phyloP scores from a whole-genome alignment of 1,284 basidiomycete species.

The Sanghuangporus baumii region DNA sequence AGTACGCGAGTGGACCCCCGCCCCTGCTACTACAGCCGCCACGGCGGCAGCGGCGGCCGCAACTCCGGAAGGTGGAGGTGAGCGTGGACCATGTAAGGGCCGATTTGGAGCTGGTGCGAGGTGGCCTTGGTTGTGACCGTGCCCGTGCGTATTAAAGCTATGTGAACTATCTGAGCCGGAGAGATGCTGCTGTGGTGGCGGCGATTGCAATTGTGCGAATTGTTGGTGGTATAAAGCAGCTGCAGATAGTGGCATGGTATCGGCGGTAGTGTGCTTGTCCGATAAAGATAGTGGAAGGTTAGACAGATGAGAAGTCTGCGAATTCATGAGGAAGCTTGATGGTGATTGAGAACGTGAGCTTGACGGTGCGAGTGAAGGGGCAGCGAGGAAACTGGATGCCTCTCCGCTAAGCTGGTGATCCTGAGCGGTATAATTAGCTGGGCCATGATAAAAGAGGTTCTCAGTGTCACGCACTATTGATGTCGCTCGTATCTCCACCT shows the following conservation, averaged over 20 bases:
- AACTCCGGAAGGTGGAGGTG: constrained; percentile 37
- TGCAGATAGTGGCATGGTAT: background rate
- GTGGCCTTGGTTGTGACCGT: constrained; percentile 26
- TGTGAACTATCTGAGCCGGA: constrained; percentile 19
- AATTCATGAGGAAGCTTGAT: background rate
- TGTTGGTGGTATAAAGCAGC: background rate
- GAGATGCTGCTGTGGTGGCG: constrained; percentile 5
- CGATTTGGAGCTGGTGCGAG: constrained; percentile 56
- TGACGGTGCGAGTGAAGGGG: constrained; percentile 18
- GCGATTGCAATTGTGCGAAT: constrained; percentile 16
- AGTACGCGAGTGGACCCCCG: constrained; percentile 16
- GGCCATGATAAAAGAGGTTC: background rate
- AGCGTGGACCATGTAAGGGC: constrained; percentile 63
- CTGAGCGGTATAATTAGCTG: background rate
- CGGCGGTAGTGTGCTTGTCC: background rate
- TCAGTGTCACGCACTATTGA: constrained; percentile 33
- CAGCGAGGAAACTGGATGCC: constrained; percentile 2
- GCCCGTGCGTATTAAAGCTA: constrained; percentile 14
- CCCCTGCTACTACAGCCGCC: constrained; percentile 26
- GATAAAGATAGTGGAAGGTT: background rate
- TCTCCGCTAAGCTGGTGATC: background rate
- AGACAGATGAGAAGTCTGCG: background rate
- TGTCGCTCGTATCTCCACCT: constrained; percentile 51
- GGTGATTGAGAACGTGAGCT: constrained; percentile 21
- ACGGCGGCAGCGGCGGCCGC: constrained; percentile 52